Conservation (phyloP, 106 monocot genomes). For the Acanthochlamys bracteata region DNA sequence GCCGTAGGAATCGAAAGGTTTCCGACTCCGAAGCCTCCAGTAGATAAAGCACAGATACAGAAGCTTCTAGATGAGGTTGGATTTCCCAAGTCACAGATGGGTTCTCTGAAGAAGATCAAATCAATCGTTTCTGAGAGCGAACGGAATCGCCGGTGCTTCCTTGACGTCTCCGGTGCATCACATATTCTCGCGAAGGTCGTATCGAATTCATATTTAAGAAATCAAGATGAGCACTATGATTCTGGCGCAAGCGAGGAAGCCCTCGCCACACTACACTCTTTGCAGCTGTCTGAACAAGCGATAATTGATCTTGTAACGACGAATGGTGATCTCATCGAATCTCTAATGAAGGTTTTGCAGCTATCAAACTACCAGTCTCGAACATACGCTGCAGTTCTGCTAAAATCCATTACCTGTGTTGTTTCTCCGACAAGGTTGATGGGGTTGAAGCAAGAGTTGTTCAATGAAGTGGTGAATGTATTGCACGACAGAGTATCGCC, state of each 20-base stretch:
- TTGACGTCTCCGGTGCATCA: slow-evolving; percentile 1
- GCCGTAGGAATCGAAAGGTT: slow-evolving; percentile 22
- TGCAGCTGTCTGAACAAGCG: slow-evolving; percentile 10
- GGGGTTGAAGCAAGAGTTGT: slow-evolving; percentile 18
- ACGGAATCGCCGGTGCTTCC: slow-evolving; percentile 29
- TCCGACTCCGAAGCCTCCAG: slow-evolving; percentile 26
- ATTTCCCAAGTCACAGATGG: background rate
- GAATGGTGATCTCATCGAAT: slow-evolving; percentile 22
- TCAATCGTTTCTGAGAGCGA: slow-evolving; percentile 26
- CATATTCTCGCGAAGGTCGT: background rate
- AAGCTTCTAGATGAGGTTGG: slow-evolving; percentile 20
- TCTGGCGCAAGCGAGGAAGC: slow-evolving; percentile 2
- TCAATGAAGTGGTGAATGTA: slow-evolving; percentile 11
- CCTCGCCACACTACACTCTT: slow-evolving; percentile 12
- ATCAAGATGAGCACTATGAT: background rate
- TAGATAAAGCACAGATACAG: background rate
- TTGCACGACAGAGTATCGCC: slow-evolving; percentile 9
- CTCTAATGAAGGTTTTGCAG: slow-evolving; percentile 8
- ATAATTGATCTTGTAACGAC: slow-evolving; percentile 12
- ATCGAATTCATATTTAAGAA: background rate
- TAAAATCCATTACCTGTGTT: slow-evolving; percentile 17
- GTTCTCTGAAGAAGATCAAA: slow-evolving; percentile 14
- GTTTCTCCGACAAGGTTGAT: slow-evolving; percentile 6
- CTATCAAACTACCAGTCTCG: background rate
- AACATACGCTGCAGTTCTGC: slow-evolving; percentile 1